These are phyloP conservation scores for Phytophthora macrochlamydospora DNA, from an alignment of 352 stramenopile genomes.

Conservation along the genomic window DNA sequence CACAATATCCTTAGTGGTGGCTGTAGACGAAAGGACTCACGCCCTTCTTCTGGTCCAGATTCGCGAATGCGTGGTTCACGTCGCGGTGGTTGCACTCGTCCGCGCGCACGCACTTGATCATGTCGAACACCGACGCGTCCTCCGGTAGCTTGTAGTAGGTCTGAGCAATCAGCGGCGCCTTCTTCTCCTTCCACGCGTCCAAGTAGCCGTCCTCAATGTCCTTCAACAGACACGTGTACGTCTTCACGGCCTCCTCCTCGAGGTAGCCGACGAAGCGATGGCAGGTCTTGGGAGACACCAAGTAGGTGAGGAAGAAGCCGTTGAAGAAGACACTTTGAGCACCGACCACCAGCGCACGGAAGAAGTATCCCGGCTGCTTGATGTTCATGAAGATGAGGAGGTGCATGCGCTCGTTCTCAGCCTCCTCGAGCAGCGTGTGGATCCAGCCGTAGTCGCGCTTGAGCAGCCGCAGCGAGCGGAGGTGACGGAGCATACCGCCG, in stretches of 20 bases:
- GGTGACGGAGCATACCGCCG: constrained; percentile 74
- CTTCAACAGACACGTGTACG: constrained; percentile 91
- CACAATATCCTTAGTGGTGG: constrained; percentile 9
- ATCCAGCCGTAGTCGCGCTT: constrained; percentile 92
- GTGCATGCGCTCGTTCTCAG: constrained; percentile 96
- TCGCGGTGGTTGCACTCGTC: constrained; percentile 90
- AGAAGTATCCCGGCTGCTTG: constrained; percentile 81
- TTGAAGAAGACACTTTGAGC: constrained; percentile 90
- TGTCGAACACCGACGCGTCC: constrained; percentile 77
- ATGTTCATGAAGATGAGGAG: constrained; percentile 91
- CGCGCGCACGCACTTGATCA: constrained; percentile 87
- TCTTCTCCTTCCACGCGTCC: constrained; percentile 67
- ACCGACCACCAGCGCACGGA: constrained; percentile 83
- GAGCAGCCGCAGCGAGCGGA: constrained; percentile 84
- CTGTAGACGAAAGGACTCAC: constrained; percentile 44
- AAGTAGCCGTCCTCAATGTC: constrained; percentile 90
- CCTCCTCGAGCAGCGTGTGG: constrained; percentile 91
- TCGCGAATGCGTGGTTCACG: constrained; percentile 82
- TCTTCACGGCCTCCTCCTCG: constrained; percentile 92
- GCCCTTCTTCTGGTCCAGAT: constrained; percentile 46
- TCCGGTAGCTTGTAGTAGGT: constrained; percentile 89
- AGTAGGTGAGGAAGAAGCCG: constrained; percentile 85
- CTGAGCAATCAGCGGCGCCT: constrained; percentile 75
- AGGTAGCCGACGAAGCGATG: constrained; percentile 94
- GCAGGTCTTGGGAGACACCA: constrained; percentile 86